These are phyloP conservation scores for Blastobotrys indianensis DNA, from an alignment of 1,139 yeast species.

Conservation along the genomic window DNA sequence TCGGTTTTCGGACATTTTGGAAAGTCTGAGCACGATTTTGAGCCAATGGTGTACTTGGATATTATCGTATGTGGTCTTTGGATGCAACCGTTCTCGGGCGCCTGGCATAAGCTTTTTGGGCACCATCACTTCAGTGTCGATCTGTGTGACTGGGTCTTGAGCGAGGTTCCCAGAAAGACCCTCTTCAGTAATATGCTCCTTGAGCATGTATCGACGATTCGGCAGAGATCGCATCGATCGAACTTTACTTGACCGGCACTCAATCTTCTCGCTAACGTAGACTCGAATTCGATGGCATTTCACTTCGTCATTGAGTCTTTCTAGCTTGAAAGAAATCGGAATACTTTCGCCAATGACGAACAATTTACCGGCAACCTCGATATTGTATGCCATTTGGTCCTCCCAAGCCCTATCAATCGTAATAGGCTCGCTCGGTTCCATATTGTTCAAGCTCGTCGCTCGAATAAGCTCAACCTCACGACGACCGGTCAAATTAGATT, in stretches of 20 bases:
- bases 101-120: conserved; percentile 51
- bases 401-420: conserved; percentile 92
- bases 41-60: conserved; percentile 93
- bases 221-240: conserved; percentile 76
- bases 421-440: conserved; percentile 90
- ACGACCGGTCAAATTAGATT: conserved; percentile 61
- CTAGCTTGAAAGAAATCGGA: conserved; percentile 77
- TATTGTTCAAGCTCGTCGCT: conserved; percentile 67
- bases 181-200: conserved; percentile 69
- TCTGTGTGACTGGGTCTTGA: conserved; percentile 35
- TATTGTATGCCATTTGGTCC: conserved; percentile 81
- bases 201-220: conserved; percentile 63
- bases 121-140: conserved; percentile 56
- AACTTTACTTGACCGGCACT: conserved; percentile 78
- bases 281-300: conserved; percentile 80
- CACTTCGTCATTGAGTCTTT: conserved; percentile 75
- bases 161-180: conserved; percentile 38
- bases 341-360: conserved; percentile 75
- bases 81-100: conserved; percentile 44
- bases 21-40: conserved; percentile 73
- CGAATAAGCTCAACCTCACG: conserved; percentile 64
- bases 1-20: conserved; percentile 51
- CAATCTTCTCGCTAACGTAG: conserved; percentile 81
- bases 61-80: conserved; percentile 71
- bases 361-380: conserved; percentile 80